Base-by-base conservation (phyloP, 306 rosid genomes). In the Citrullus mucosospermus region DNA sequence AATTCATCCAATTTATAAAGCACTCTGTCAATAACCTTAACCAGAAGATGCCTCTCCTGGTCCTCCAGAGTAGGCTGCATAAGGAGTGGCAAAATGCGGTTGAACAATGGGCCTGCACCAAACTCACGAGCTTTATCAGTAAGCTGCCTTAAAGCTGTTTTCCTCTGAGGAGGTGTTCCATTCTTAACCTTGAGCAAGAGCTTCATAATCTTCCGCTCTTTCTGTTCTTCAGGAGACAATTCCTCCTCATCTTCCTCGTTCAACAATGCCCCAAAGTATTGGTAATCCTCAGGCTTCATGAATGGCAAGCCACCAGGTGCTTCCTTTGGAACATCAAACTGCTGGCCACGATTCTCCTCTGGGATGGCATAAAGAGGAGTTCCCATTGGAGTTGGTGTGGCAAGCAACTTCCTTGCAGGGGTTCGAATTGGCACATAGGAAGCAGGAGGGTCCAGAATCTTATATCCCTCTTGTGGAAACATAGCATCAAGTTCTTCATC, bases 1-100 rank as follows among this genome's bases (percentile, higher is more conserved):
- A 93, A 77, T 60, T 94, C 98, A 87, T 94, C 98, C 87, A 94
- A 85, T 78, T 94, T 94, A 85, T 94, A 94, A 36, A 94, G 92
- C 75, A 94, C 97, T 70, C 98, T 86, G 67, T 94, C 98, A 78
- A 92, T 90, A 22, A 87, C 96, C 86, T 90, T 90, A 54, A 90
- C 96, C 88, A 90, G 78, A 79, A 90, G 92, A 81, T 90, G 96
- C 82, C 96, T 84, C 86, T 90, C 96, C 75, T 90, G 96, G 78
- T 90, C 96, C 83, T 90, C 96, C 83, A 90, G 57, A 9, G 96
- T 90, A 74, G 92, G 96, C 58, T 90, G 96, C 92, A 90, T 90
- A 62, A 90, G 96, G 85, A 90, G 77, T 16, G 96, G 96, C 62
- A 90, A 63, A 75, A 90, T 90, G 48, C 92, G 87, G 81, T 90